Base-by-base conservation (phyloP, 352 stramenopile genomes). In the Globisporangium nodosum region DNA sequence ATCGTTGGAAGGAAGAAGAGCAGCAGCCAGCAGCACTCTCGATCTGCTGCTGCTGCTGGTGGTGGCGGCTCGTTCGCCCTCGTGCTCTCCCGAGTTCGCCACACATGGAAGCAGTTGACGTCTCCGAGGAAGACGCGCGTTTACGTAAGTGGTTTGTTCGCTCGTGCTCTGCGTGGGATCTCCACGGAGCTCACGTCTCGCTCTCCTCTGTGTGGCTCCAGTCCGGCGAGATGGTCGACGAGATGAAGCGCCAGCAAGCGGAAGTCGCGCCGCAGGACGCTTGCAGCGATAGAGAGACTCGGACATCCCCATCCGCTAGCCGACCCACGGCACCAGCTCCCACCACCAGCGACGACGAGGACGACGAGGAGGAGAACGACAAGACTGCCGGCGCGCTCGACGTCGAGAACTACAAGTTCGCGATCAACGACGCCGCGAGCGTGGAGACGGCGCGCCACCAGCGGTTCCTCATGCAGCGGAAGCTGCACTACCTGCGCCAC, bases 401-500 rank as follows among this genome's bases (percentile, higher is more conserved):
- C 43, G 52, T 65, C 7, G 77, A 86, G 35, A 83, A 84, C 63
- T 85, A 84, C 54, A 71, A 40, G 1, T 88, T 81, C 61, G 76
- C 78, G 1, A 71, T 86, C 7, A 88, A 86, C 40, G 35, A 65
- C 12, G 65, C 71, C 48, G 62, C 65, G 7, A 67, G 65, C 0
- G 69, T 78, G 37, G 78, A 88, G 57, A 78, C 74, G 2, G 72
- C 74, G 6, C 68, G 71, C 24, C 81, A 89, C 52, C 53, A 75
- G 52, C 75, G 81, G 8, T 92, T 88, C 54, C 76, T 87, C 52
- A 61, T 72, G 24, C 47, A 65, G 27, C 74, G 77, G 49, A 97
- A 97, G 61, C 57, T 96, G 15, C 70, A 81, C 46, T 97, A 88
- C 52, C 49, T 96, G 33, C 69, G 67, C 27, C 76, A 94, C 60